phyloP scores from a whole-genome alignment of 208 protist genomes.

The Balamuthia mandrillaris region DNA sequence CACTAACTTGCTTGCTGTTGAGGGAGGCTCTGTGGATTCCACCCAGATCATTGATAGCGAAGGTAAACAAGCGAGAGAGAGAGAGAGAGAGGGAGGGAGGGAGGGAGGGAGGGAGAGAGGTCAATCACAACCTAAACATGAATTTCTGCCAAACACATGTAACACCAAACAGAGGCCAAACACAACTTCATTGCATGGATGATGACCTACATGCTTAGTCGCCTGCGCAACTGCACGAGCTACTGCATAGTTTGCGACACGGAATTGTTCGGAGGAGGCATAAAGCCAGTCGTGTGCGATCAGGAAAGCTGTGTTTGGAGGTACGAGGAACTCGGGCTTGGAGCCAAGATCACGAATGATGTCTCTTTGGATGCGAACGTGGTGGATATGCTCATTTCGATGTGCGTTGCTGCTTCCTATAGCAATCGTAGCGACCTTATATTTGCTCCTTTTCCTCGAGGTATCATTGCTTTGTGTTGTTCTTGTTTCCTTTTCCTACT shows the following conservation, averaged over 20 bases:
- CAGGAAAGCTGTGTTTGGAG: not conserved
- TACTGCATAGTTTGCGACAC: slow-evolving; percentile 10
- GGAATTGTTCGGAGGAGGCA: not conserved
- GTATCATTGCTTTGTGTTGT: not conserved
- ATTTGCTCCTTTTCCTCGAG: not conserved
- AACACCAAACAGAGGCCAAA: not conserved
- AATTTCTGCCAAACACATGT: not conserved
- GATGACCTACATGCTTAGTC: slow-evolving; percentile 25
- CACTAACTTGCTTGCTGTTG: not conserved
- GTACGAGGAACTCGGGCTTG: slow-evolving; percentile 12
- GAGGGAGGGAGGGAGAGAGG: too few relatives aligned
- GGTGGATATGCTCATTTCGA: slow-evolving; percentile 11
- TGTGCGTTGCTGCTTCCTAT: not conserved
- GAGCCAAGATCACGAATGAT: slow-evolving; percentile 8
- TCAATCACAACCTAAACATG: too few relatives aligned
- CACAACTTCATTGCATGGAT: slow-evolving; percentile 5
- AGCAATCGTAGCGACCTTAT: not conserved
- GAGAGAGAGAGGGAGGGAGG: too few relatives aligned
- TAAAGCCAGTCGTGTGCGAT: slow-evolving; percentile 7
- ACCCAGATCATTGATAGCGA: not conserved
- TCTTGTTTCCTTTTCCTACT: not conserved
- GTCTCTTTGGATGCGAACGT: not conserved
- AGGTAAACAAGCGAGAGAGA: not conserved
- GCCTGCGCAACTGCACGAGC: not conserved
- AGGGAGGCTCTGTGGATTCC: not conserved